Percentiles rank a stretch among this genome's conserved stretches.
Evolutionary conservation across 2,329 filamentous ascomycete genomes (phyloP).

Genomic region (Pestalotiopsis sp.): DNA sequence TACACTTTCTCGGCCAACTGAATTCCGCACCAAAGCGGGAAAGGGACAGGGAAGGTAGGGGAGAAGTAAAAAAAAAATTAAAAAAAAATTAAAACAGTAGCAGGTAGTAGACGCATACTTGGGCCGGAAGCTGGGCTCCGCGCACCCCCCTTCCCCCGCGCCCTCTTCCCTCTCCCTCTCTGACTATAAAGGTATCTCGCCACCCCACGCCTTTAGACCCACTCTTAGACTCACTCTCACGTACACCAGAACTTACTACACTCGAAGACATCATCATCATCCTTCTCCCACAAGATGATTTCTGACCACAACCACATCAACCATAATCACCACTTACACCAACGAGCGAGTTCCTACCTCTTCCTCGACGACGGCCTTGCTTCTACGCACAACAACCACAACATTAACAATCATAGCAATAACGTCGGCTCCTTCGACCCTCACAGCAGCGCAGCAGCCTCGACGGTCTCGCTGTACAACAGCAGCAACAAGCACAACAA

Average conservation of each 20-base stretch:
- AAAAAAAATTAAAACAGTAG: too few relatives aligned
- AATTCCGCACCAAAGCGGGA: too few relatives aligned
- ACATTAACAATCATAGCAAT: conserved; percentile 18
- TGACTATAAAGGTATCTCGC: conserved; percentile 12
- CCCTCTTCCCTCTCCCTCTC: background rate
- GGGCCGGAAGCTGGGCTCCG: background rate
- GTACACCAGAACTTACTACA: background rate
- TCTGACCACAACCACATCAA: conserved; percentile 21
- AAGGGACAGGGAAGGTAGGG: too few relatives aligned
- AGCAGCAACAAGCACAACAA: background rate
- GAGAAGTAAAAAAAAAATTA: too few relatives aligned
- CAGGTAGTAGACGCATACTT: background rate
- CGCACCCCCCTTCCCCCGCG: conserved; percentile 13
- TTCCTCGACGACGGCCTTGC: background rate
- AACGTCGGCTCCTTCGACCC: conserved; percentile 17
- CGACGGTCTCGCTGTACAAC: conserved; percentile 24
- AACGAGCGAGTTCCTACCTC: background rate
- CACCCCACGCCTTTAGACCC: conserved; percentile 1
- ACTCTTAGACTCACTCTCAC: background rate
- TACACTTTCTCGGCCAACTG: too few relatives aligned
- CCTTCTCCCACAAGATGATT: conserved; percentile 28
- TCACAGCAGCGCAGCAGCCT: conserved; percentile 20
- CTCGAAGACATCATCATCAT: background rate
- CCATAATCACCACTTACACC: conserved; percentile 19
- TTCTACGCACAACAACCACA: background rate